Evolutionary conservation across 495 filamentous ascomycete species (phyloP).

Genomic region (Penicillium tannophilum): DNA sequence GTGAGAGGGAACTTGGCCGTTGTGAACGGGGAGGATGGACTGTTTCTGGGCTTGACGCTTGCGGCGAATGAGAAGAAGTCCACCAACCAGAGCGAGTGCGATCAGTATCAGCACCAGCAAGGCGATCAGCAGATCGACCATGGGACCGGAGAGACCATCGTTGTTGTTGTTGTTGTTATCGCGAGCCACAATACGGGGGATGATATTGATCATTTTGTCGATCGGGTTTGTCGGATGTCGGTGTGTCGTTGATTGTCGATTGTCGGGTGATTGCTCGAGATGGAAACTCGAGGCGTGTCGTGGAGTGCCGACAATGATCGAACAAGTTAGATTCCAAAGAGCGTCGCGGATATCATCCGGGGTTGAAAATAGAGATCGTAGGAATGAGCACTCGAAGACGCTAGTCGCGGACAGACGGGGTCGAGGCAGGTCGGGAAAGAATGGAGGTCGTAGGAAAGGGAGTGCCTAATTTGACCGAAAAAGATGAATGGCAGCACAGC

Average conservation of each 20-base stretch:
- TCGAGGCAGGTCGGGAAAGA: conserved; percentile 9
- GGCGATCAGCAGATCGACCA: conserved; percentile 74
- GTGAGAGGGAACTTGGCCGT: conserved; percentile 52
- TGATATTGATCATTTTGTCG: conserved; percentile 46
- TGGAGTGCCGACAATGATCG: conserved; percentile 22
- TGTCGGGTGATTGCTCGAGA: conserved; percentile 7
- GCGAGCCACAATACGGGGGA: conserved; percentile 54
- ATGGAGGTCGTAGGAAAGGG: conserved; percentile 1
- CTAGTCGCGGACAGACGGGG: conserved; percentile 10
- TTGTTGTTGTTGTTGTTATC: conserved; percentile 44
- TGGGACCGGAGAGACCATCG: conserved; percentile 51
- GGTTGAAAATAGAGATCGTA: conserved; percentile 14
- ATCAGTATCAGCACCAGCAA: conserved; percentile 76
- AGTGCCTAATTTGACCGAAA: conserved; percentile 21
- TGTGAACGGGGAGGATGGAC: conserved; percentile 60
- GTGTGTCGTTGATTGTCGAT: conserved; percentile 13
- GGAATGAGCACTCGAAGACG: conserved; percentile 11
- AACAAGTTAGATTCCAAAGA: conserved; percentile 23
- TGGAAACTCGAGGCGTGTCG: conserved; percentile 2
- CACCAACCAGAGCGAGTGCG: conserved; percentile 63
- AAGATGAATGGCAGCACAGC: conserved; percentile 63
- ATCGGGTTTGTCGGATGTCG: conserved; percentile 23
- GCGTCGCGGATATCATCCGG: conserved; percentile 26
- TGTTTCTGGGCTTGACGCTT: conserved; percentile 52
- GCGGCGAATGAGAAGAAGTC: conserved; percentile 71